A percentile compares a stretch with the other conserved stretches of the same genome.
These are phyloP conservation scores for Alnus rubra DNA, from an alignment of 306 rosid species.

Conservation along the genomic window DNA sequence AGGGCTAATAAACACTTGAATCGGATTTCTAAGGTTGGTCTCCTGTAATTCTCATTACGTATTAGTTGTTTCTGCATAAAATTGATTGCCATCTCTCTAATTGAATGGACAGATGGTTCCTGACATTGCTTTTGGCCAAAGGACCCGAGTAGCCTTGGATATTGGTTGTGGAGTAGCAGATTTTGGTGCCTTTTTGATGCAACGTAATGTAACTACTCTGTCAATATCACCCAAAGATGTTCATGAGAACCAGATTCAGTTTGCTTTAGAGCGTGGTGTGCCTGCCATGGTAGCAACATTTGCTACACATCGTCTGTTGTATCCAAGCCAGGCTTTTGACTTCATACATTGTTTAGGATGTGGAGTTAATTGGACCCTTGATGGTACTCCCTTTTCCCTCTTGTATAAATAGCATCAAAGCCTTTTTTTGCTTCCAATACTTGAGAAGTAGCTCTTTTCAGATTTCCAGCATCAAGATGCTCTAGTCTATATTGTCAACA, in stretches of 20 bases:
- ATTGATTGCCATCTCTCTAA: conserved; percentile 14
- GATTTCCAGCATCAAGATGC: conserved; percentile 19
- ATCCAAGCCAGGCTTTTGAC: conserved; percentile 94
- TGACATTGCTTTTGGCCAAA: conserved; percentile 70
- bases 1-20: conserved; percentile 74
- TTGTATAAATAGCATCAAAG: not conserved
- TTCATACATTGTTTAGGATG: conserved; percentile 90
- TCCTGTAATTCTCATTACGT: conserved; percentile 4
- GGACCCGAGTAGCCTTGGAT: conserved; percentile 69
- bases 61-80: conserved; percentile 8
- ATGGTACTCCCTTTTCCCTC: conserved; percentile 50
- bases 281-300: conserved; percentile 79
- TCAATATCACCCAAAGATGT: conserved; percentile 84
- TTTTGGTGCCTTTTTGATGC: conserved; percentile 84
- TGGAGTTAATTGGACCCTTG: conserved; percentile 83
- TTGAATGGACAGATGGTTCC: conserved; percentile 73
- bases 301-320: conserved; percentile 63
- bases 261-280: conserved; percentile 95
- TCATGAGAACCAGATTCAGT: conserved; percentile 86
- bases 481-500: not conserved
- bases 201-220: conserved; percentile 68
- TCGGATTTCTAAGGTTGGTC: conserved; percentile 69
- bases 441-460: conserved; percentile 4
- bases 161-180: conserved; percentile 91
- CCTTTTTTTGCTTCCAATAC: conserved; percentile 18